Conservation (phyloP, 768 basidiomycete species). For the Punctularia strigosozonata region DNA sequence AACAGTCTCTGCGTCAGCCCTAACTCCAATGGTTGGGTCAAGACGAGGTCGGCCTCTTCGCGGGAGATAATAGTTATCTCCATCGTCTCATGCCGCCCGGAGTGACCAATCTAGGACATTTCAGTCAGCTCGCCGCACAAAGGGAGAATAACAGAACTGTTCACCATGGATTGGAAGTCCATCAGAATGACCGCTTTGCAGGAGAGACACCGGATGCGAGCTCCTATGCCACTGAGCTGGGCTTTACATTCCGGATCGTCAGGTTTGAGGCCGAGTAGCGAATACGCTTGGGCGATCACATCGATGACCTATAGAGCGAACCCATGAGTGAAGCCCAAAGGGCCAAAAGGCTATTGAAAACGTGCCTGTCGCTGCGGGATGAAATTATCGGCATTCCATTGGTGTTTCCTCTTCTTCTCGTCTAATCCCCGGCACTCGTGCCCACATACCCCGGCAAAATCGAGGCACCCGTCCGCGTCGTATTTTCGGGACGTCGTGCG, state of each 20-base stretch:
- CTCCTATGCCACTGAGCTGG: constrained; percentile 14
- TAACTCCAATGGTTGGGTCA: constrained; percentile 11
- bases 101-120: neutral
- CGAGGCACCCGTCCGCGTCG: constrained; percentile 32
- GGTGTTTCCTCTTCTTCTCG: constrained; percentile 17
- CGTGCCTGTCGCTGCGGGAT: constrained; percentile 46
- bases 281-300: constrained; percentile 27
- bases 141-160: neutral
- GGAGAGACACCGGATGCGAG: constrained; percentile 31
- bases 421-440: constrained; percentile 35
- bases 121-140: neutral
- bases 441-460: constrained; percentile 45
- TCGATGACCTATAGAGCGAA: constrained; percentile 30
- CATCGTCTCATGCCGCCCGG: too few species aligned
- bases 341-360: neutral
- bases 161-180: constrained; percentile 33
- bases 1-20: constrained; percentile 12
- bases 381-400: constrained; percentile 43
- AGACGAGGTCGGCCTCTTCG: constrained; percentile 3
- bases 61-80: too few species aligned
- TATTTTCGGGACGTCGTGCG: constrained; percentile 21
- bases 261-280: constrained; percentile 18
- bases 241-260: constrained; percentile 15
- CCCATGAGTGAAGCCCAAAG: neutral
- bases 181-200: constrained; percentile 40